Base-by-base conservation (phyloP, 2,329 filamentous ascomycete genomes). In the Orbilia blumenaviensis region DNA sequence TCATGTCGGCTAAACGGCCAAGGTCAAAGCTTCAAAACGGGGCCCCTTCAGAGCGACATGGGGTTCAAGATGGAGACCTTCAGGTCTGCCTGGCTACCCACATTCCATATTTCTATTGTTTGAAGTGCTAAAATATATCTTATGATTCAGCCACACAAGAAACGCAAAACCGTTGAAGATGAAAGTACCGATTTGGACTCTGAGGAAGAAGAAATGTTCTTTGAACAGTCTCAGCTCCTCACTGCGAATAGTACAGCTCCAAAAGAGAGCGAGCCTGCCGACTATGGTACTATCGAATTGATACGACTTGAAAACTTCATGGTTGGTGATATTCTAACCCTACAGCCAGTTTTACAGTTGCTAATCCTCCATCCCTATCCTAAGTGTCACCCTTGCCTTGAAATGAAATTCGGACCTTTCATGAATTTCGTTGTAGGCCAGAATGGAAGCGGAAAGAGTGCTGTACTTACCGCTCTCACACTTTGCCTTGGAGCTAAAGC, bases 341-440 rank as follows among this genome's bases (percentile, higher is more conserved):
- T 14, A 16, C 8, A 27, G 9, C 5, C 12, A 3, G 2, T 29
- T 9, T 61, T 27, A 50, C 4, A 7, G 2, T 18, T 1, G n/a
- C 56, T 46, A 46, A 61, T 23, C 2, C 7, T 29, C 9, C 2
- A 14, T n/a, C 21, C 25, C 18, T 36, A 21, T 14, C 23, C 6
- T 21, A 34, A 77, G 95, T 98, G 94, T 81, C 95, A 99, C 82
- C 86, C 89, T 48, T 89, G 90, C 66, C 87, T 98, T 16, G 89
- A 91, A 46, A 91, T 96, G 74, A 88, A 91, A 68, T 86, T 99
- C n/a, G 95, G 95, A 0, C 95, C 95, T 0, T 85, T 97, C 38
- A 96, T 99, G 83, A 99, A 99, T 83, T 99, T 99, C 83, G 94
- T 99, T 77, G 94, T 97, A 66, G 95, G 95, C 14, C 93, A 97